Evolutionary conservation across 768 basidiomycete species (phyloP), one percentile per base, ranked within the genome.

Genomic region (Podaxis carcinomalis): DNA sequence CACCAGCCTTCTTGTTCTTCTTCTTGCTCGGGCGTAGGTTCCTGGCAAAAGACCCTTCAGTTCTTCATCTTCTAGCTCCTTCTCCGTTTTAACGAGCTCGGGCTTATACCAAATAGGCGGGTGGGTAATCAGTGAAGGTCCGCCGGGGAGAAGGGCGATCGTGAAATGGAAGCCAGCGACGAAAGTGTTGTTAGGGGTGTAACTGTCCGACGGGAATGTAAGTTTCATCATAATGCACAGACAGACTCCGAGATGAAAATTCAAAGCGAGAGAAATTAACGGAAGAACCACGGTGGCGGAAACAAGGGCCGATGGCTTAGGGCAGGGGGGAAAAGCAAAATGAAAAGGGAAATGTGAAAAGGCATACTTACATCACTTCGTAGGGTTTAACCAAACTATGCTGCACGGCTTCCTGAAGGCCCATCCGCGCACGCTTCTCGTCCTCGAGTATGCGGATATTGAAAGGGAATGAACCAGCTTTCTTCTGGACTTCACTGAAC

Each of bases 161-260:
- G 96, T 99, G 79, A 97, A 95, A 80, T 98, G 95, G 85, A 95
- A 97, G 7, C 89, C 92, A 57, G 96, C 95, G 49, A 98, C 93
- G 61, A 90, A 86, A 16, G 93, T 93, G 66, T 83, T 88, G 27
- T 85, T 64, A 44, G 90, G 89, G 4, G 95, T 94, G 75, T 89
- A 92, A 59, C 91, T 91, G 62, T 53, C 51, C 28, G 19, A 39
- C 27, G n/a, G 28, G 16, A 37, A 21, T 36, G 51, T 23, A 27
- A 49, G n/a, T 49, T 3, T 51, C 14, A 51, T 53, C 19, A 21
- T 14, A 21, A 53, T 53, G 21, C 10, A 36, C 7, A 19, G 19
- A 44, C 19, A 53, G n/a, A 54, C 23, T 23, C 36, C 37, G 52
- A 13, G 21, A 39, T 39, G 36, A 54, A 44, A 44, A 19, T 9